A percentile compares a stretch with the other conserved stretches of the same genome.
These are phyloP conservation scores for Metschnikowia chrysomelidarum DNA, from an alignment of 805 yeast genomes.

Conservation along the genomic window DNA sequence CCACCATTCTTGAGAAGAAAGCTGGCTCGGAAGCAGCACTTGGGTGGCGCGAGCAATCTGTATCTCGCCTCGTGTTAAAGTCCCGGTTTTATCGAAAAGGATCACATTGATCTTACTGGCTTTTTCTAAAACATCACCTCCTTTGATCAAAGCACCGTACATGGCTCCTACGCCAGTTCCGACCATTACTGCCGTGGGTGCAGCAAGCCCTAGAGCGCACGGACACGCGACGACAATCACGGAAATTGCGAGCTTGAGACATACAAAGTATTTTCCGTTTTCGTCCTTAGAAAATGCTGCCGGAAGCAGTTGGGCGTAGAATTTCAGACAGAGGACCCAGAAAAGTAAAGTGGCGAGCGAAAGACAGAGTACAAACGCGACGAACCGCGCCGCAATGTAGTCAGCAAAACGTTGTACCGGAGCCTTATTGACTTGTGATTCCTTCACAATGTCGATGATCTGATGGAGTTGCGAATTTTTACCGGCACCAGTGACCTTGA, in stretches of 20 bases:
- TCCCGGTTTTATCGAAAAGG: constrained; percentile 94
- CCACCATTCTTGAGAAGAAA: constrained; percentile 44
- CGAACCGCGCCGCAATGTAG: constrained; percentile 78
- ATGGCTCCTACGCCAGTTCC: constrained; percentile 96
- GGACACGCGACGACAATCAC: constrained; percentile 99
- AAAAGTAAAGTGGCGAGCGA: constrained; percentile 59
- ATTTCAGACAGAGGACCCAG: constrained; percentile 35
- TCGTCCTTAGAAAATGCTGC: constrained; percentile 42
- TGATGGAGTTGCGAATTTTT: constrained; percentile 83
- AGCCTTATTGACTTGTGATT: constrained; percentile 85
- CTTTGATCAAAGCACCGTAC: constrained; percentile 86
- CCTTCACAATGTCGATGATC: constrained; percentile 80
- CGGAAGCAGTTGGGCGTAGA: constrained; percentile 37
- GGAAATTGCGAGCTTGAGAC: constrained; percentile 79
- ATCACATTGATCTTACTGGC: constrained; percentile 63
- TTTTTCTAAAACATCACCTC: constrained; percentile 83
- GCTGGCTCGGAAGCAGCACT: constrained; percentile 3
- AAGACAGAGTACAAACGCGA: constrained; percentile 65
- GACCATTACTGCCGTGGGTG: constrained; percentile 99
- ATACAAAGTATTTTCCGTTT: constrained; percentile 61
- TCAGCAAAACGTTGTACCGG: constrained; percentile 93
- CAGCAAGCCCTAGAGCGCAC: constrained; percentile 94
- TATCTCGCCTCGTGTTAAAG: constrained; percentile 86
- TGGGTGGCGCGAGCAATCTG: constrained; percentile 21
- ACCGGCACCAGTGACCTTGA: constrained; percentile 71